Evolutionary conservation across 2,329 filamentous ascomycete genomes (phyloP).

Genomic region (Trichophyton verrucosum): DNA sequence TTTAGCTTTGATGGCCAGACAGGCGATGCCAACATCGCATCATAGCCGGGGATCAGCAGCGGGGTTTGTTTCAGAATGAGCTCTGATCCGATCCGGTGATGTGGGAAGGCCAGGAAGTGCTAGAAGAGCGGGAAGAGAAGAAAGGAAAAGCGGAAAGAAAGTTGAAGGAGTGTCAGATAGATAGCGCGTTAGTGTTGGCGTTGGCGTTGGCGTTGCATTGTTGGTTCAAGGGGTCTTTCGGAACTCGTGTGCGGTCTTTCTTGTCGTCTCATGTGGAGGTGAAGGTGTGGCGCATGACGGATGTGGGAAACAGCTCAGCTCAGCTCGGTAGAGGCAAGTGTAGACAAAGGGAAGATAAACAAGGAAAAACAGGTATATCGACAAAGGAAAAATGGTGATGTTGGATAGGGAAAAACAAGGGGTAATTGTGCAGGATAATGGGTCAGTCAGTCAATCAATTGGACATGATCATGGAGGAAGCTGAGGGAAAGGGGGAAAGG

Average conservation of each 20-base stretch:
- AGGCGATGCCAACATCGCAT: not conserved
- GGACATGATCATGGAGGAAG: not conserved
- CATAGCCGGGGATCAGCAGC: not conserved
- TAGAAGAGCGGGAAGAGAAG: not conserved
- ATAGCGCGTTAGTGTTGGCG: not conserved
- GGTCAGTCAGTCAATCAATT: not conserved
- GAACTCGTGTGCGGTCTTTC: not conserved
- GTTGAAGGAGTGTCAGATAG: too few relatives aligned
- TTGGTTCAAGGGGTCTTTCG: not conserved
- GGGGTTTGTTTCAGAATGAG: not conserved
- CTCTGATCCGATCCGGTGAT: not conserved
- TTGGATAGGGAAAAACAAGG: not conserved
- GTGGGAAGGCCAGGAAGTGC: not conserved
- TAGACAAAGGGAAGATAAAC: not conserved
- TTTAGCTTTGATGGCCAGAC: not conserved
- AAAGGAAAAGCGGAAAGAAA: not conserved
- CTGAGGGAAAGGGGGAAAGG: not conserved
- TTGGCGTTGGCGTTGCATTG: not conserved
- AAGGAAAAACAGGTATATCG: constrained; percentile 2
- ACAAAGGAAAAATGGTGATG: not conserved
- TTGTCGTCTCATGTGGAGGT: not conserved
- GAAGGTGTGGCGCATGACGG: not conserved
- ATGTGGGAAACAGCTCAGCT: not conserved
- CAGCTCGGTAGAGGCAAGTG: not conserved
- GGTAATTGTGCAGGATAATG: constrained; percentile 1